Percentiles rank a stretch among this genome's conserved stretches.
Evolutionary conservation across 148 eudicot species (phyloP).

Genomic region (Nyssa sinensis): DNA sequence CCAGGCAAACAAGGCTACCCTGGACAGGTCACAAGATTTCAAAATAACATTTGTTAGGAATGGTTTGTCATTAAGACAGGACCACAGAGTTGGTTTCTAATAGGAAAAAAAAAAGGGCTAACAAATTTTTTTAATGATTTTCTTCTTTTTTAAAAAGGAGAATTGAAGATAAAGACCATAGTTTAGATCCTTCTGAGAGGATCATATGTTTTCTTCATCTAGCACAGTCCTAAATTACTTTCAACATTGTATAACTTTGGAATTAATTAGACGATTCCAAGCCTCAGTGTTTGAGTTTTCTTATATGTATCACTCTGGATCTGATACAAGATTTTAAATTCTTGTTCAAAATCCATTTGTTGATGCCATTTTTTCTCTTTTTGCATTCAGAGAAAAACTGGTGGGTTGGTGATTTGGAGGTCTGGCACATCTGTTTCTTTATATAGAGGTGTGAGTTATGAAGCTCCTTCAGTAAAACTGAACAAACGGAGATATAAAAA

Average conservation of each 20-base stretch:
- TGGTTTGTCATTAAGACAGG: neutral
- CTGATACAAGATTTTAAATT: neutral
- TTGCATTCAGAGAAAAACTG: slow-evolving; percentile 80
- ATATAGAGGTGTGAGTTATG: slow-evolving; percentile 82
- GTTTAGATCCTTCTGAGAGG: neutral
- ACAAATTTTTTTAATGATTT: neutral
- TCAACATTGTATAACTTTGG: neutral
- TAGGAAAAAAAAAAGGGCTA: neutral
- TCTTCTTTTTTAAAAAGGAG: neutral
- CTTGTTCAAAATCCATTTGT: slow-evolving; percentile 11
- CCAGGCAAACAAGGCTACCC: neutral
- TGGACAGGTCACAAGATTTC: neutral
- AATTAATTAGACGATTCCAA: neutral
- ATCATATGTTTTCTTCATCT: neutral
- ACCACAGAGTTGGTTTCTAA: neutral
- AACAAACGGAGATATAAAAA: slow-evolving; percentile 35
- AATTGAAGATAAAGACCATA: neutral
- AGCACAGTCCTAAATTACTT: neutral
- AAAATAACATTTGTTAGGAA: neutral
- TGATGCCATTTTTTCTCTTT: slow-evolving; percentile 23
- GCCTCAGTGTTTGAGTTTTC: neutral
- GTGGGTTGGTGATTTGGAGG: slow-evolving; percentile 96
- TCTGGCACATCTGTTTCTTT: slow-evolving; percentile 84
- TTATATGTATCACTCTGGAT: neutral
- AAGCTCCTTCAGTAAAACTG: slow-evolving; percentile 40